Percentiles rank a stretch among this genome's conserved stretches.
Evolutionary conservation across 352 stramenopile genomes (phyloP).

Genomic region (Pythium dissotocum): DNA sequence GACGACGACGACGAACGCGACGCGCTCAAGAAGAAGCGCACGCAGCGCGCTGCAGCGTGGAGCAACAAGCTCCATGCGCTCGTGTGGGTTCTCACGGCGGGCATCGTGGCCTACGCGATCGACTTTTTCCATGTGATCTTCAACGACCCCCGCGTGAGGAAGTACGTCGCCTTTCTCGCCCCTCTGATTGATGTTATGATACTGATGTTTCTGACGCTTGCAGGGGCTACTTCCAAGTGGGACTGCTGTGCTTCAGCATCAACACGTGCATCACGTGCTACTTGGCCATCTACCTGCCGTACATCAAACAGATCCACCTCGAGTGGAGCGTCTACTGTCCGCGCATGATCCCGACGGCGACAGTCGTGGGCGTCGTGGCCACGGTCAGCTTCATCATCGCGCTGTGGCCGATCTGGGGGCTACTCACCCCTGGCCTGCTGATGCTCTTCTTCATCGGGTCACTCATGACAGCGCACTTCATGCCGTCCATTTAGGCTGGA

Average conservation of each 20-base stretch:
- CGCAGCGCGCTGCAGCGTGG: conserved; percentile 50
- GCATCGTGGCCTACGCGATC: conserved; percentile 53
- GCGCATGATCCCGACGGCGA: conserved; percentile 89
- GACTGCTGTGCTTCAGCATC: conserved; percentile 71
- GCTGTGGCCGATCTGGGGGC: conserved; percentile 91
- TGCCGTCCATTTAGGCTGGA: conserved; percentile 71
- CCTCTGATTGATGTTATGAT: background rate
- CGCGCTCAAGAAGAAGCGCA: conserved; percentile 36
- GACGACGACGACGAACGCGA: conserved; percentile 38
- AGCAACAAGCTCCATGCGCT: conserved; percentile 78
- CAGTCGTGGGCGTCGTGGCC: conserved; percentile 61
- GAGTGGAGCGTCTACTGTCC: conserved; percentile 93
- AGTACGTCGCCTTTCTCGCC: conserved; percentile 28
- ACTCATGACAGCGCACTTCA: conserved; percentile 94
- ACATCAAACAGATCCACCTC: conserved; percentile 78
- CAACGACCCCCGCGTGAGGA: conserved; percentile 52
- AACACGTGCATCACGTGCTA: conserved; percentile 89
- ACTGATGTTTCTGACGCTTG: conserved; percentile 7
- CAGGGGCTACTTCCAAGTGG: conserved; percentile 83
- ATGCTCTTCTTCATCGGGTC: conserved; percentile 88
- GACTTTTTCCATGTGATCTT: conserved; percentile 78
- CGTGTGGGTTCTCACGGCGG: conserved; percentile 66
- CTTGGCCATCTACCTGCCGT: conserved; percentile 84
- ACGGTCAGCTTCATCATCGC: conserved; percentile 80
- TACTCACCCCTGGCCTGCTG: conserved; percentile 89